Evolutionary conservation across 2,329 filamentous ascomycete genomes (phyloP), one percentile per base, ranked within the genome.

Genomic region (Exophiala alcalophila): DNA sequence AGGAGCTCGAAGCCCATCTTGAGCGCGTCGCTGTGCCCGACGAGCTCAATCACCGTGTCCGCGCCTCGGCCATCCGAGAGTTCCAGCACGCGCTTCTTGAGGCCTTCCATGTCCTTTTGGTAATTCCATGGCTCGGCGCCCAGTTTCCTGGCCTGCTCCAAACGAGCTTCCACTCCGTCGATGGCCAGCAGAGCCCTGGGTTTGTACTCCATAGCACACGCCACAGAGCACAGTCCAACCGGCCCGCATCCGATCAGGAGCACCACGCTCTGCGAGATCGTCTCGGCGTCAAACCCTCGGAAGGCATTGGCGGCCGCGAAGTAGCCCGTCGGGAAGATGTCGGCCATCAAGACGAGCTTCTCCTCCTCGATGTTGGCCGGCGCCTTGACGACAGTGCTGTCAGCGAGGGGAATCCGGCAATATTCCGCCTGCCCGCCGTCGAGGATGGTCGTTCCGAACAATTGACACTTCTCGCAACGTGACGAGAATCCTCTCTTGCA

Each of bases 41-140:
- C 85, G 5, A 86, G 83, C 63, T 90, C 85, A 54, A 95, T 81
- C 2, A 92, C 81, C 12, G 86, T 80, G 65, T 96, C 90, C 10
- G 89, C 89, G 5, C 90, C 90, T 26, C 90, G 74, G 5, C 88
- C 88, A 11, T 84, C 74, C 0, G 87, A 92, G 33, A 83, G 76
- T 54, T 86, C 83, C 59, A 80, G 80, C 39, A 95, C 81, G 39
- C 83, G 77, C 54, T 76, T 72, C 41, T 81, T 67, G 61, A 94
- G 73, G 3, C 74, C 78, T 26, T 81, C 78, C 33, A 73, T 74
- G 47, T 86, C 78, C 2, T 70, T 79, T 58, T 76, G 66, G 64
- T 91, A 91, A 62, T 94, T 90, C 65, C 89, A 80, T 1, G 86
- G 82, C 64, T 91, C 87, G 2, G 87, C 90, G 2, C 89, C 89